phyloP scores from a whole-genome alignment of 768 basidiomycete genomes.

The Mycena rebaudengoi region DNA sequence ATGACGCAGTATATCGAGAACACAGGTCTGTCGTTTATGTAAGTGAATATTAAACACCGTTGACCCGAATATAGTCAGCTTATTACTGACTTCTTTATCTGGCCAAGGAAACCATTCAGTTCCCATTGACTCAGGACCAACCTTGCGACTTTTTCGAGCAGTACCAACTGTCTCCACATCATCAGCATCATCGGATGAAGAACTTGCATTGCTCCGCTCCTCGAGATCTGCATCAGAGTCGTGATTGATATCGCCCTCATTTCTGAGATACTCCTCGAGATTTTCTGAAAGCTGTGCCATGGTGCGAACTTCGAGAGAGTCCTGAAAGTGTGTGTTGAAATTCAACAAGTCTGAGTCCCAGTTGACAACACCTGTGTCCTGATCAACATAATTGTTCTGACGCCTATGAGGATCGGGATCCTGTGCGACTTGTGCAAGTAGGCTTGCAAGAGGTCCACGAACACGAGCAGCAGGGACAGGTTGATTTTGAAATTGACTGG shows the following conservation, averaged over 20 bases:
- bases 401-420: neutral
- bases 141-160: neutral
- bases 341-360: neutral
- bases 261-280: neutral
- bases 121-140: neutral
- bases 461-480: neutral
- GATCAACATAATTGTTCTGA: neutral
- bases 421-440: neutral
- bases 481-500: too few species aligned
- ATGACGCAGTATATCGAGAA: conserved; percentile 23
- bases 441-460: neutral
- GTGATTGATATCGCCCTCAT: neutral
- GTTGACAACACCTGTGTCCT: neutral
- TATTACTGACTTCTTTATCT: conserved; percentile 9
- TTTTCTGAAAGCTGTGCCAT: neutral
- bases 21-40: conserved; percentile 7
- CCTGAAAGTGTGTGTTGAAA: neutral
- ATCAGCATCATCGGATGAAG: neutral
- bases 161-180: neutral
- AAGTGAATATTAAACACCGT: neutral
- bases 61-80: neutral
- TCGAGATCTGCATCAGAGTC: conserved; percentile 4
- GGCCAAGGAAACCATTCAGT: conserved; percentile 11
- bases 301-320: neutral
- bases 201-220: conserved; percentile 11